Conservation (phyloP, 2,329 filamentous ascomycete species). For the Colletotrichum magnum region DNA sequence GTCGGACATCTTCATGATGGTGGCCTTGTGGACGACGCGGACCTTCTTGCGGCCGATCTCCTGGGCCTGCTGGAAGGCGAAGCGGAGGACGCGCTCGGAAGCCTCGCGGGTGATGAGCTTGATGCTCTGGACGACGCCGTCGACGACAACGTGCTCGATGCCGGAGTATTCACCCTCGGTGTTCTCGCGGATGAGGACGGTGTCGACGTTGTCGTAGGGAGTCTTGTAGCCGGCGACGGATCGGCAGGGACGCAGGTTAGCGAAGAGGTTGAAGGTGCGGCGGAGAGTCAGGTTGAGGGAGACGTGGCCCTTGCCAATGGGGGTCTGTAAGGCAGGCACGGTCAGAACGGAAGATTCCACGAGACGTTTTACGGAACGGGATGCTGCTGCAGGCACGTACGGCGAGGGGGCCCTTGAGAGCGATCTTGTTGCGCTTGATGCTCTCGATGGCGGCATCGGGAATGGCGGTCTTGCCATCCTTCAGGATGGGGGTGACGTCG, state of each 20-base stretch:
- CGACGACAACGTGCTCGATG: slow-evolving; percentile 98
- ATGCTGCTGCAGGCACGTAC: slow-evolving; percentile 64
- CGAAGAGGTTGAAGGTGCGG: slow-evolving; percentile 99
- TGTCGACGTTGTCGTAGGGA: slow-evolving; percentile 96
- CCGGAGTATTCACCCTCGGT: slow-evolving; percentile 99
- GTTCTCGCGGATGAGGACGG: slow-evolving; percentile 98
- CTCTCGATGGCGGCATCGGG: slow-evolving; percentile 93
- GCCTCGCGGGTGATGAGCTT: slow-evolving; percentile 98
- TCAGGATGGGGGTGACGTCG: slow-evolving; percentile 93
- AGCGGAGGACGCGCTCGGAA: slow-evolving; percentile 94
- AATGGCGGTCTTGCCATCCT: slow-evolving; percentile 96
- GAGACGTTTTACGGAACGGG: too few relatives aligned
- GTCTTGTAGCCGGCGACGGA: slow-evolving; percentile 99
- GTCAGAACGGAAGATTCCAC: too few relatives aligned
- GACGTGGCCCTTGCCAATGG: slow-evolving; percentile 95
- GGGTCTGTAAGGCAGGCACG: slow-evolving; percentile 19
- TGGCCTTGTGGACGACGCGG: slow-evolving; percentile 98
- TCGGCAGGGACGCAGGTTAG: slow-evolving; percentile 97
- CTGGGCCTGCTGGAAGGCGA: slow-evolving; percentile 98
- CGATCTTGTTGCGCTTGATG: slow-evolving; percentile 95
- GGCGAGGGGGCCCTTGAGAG: slow-evolving; percentile 97
- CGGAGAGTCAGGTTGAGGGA: slow-evolving; percentile 98
- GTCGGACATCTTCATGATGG: slow-evolving; percentile 99
- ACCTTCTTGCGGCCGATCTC: slow-evolving; percentile 96
- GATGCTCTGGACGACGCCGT: slow-evolving; percentile 98